Percentiles rank a stretch among this genome's conserved stretches.
phyloP scores from a whole-genome alignment of 106 monocot genomes.

The Alisma plantagoaquatica region DNA sequence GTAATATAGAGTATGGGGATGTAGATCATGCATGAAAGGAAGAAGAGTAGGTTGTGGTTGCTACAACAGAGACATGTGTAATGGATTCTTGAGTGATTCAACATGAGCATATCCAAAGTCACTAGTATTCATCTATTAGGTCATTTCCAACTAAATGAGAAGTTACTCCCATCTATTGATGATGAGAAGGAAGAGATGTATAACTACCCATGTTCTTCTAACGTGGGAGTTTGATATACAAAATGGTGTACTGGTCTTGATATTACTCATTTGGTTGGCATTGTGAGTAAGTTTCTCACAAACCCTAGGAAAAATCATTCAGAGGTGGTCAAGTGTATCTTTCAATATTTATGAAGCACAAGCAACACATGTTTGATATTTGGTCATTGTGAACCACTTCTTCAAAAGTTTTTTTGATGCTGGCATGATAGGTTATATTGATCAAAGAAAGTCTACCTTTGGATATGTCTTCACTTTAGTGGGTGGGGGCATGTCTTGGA shows the following conservation, averaged over 20 bases:
- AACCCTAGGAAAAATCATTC: too few relatives aligned
- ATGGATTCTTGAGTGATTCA: neutral
- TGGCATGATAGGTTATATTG: neutral
- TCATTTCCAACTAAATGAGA: neutral
- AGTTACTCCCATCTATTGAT: neutral
- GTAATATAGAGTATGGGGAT: neutral
- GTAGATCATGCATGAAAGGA: neutral
- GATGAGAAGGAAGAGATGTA: neutral
- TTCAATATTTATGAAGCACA: neutral
- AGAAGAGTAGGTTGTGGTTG: neutral
- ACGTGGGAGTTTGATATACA: neutral
- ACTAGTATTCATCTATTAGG: neutral
- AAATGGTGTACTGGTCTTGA: neutral
- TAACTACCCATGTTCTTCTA: neutral
- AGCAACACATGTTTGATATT: neutral
- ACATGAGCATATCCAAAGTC: neutral
- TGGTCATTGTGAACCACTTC: neutral
- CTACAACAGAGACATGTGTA: neutral
- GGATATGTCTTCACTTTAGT: neutral
- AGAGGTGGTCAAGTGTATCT: too few relatives aligned
- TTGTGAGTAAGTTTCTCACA: neutral
- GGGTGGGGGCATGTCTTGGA: neutral
- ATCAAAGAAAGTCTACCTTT: neutral
- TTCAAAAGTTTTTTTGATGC: neutral
- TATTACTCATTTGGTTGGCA: too few relatives aligned